These are phyloP conservation scores for Jamesozyma piceae DNA, from an alignment of 805 yeast species.

Conservation along the genomic window DNA sequence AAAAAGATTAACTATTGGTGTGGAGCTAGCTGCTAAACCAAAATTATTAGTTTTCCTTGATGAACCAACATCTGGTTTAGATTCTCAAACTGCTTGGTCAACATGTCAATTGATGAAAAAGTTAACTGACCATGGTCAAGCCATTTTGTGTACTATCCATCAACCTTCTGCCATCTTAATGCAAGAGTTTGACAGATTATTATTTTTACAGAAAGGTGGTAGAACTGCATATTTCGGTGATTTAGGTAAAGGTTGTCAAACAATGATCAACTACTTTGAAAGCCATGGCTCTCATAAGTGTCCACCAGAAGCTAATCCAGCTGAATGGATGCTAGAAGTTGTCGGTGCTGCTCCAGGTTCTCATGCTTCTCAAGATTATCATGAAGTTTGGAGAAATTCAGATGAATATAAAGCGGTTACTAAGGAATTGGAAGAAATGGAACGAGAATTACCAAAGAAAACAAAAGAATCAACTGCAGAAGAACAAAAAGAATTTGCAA, in stretches of 20 bases:
- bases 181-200: conserved; percentile 67
- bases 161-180: conserved; percentile 72
- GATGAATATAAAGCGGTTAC: conserved; percentile 49
- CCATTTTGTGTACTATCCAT: conserved; percentile 59
- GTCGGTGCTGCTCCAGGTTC: conserved; percentile 80
- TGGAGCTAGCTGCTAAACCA: conserved; percentile 56
- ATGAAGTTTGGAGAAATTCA: conserved; percentile 70
- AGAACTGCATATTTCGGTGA: conserved; percentile 69
- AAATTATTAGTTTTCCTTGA: conserved; percentile 47
- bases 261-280: conserved; percentile 59
- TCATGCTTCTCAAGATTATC: conserved; percentile 60
- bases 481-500: conserved; percentile 35
- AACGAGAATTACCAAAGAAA: conserved; percentile 41
- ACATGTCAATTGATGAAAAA: conserved; percentile 48
- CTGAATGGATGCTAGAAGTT: conserved; percentile 87
- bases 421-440: conserved; percentile 55
- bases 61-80: conserved; percentile 61
- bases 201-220: conserved; percentile 64
- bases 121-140: conserved; percentile 53
- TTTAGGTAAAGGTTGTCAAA: conserved; percentile 44
- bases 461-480: conserved; percentile 20
- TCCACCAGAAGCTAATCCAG: conserved; percentile 67
- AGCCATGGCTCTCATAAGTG: conserved; percentile 54
- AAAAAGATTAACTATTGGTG: conserved; percentile 52
- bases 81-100: conserved; percentile 51